Evolutionary conservation across 108 stramenopile species (phyloP).

Genomic region (Nitzschia inconspicua): DNA sequence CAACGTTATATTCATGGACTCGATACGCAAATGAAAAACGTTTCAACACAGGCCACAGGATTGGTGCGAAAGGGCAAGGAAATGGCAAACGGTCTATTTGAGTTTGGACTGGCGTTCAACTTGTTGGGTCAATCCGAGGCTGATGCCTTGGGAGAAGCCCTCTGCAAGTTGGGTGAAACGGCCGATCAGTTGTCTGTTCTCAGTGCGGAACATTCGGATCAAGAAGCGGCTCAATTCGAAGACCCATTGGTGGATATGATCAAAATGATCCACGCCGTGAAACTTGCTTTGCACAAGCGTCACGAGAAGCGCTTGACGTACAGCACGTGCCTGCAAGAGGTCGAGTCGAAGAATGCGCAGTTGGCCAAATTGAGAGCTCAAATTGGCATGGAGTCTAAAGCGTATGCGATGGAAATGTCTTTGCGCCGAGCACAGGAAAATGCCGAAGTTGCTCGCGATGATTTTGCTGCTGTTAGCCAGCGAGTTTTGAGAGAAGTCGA

Average conservation of each 20-base stretch:
- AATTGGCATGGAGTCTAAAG: conserved; percentile 83
- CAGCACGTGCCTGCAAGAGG: conserved; percentile 68
- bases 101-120: conserved; percentile 96
- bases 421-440: conserved; percentile 72
- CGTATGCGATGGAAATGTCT: conserved; percentile 80
- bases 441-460: conserved; percentile 70
- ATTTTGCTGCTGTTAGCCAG: conserved; percentile 83
- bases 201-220: conserved; percentile 81
- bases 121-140: conserved; percentile 91
- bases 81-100: conserved; percentile 91
- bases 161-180: conserved; percentile 81
- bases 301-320: conserved; percentile 88
- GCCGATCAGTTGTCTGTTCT: conserved; percentile 80
- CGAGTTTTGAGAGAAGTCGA: conserved; percentile 94
- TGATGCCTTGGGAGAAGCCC: conserved; percentile 80
- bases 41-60: conserved; percentile 82
- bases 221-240: conserved; percentile 85
- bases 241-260: conserved; percentile 95
- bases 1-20: conserved; percentile 86
- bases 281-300: conserved; percentile 84
- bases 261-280: conserved; percentile 91
- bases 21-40: conserved; percentile 89
- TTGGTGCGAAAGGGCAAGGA: conserved; percentile 93
- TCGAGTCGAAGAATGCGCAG: conserved; percentile 61
- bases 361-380: conserved; percentile 64